Evolutionary conservation across 2,329 filamentous ascomycete species (phyloP).

Genomic region (Fusarium sp.): DNA sequence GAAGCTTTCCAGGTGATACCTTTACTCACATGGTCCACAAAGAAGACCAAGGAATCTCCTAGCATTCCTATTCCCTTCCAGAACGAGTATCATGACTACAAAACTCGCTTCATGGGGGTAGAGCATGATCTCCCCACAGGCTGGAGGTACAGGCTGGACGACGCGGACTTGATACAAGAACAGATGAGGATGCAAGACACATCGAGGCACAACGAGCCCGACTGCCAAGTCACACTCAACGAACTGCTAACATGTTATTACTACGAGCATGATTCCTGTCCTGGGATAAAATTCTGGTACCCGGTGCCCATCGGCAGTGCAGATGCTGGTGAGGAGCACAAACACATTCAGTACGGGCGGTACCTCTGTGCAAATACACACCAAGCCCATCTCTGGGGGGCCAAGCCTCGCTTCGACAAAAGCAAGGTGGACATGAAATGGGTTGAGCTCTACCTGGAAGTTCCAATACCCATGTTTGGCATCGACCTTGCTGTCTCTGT

Average conservation of each 20-base stretch:
- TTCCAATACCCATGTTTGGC: conserved; percentile 18
- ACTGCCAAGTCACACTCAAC: conserved; percentile 10
- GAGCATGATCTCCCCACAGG: not conserved
- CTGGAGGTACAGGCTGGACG: conserved; percentile 1
- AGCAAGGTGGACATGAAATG: not conserved
- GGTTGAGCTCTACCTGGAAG: not conserved
- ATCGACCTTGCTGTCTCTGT: conserved; percentile 1
- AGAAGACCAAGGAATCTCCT: not conserved
- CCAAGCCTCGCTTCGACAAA: not conserved
- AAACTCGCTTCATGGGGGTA: conserved; percentile 14
- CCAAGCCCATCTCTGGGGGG: not conserved
- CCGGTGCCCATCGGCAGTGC: conserved; percentile 1
- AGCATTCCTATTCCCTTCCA: conserved; percentile 9
- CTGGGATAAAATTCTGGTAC: conserved; percentile 6
- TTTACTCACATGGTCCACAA: conserved; percentile 18
- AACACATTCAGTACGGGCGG: not conserved
- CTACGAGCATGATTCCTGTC: conserved; percentile 16
- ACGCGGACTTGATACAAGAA: not conserved
- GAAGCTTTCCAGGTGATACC: conserved; percentile 17
- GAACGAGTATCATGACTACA: conserved; percentile 26
- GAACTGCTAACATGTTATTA: conserved; percentile 14
- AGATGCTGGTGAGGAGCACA: not conserved
- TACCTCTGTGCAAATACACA: conserved; percentile 20
- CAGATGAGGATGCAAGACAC: no score
- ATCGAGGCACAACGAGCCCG: not conserved